Evolutionary conservation across 1,139 yeast species (phyloP).

Genomic region (Geotrichum australiense): DNA sequence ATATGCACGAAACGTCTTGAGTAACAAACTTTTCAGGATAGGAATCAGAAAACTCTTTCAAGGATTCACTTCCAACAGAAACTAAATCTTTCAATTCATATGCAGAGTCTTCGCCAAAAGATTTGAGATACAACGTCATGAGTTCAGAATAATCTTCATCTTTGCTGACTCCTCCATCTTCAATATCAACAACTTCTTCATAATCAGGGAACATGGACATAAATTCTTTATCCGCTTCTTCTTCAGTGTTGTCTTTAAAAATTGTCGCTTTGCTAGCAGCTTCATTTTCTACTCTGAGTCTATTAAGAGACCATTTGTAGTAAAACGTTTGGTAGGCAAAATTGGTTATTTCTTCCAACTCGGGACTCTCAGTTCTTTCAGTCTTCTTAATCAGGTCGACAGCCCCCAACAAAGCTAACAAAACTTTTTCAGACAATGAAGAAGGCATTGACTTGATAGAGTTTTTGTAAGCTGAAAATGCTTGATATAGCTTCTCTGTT

Average conservation of each 20-base stretch:
- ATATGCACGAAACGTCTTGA: slow-evolving; percentile 11
- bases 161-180: slow-evolving; percentile 8
- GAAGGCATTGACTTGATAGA: slow-evolving; percentile 13
- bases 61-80: slow-evolving; percentile 11
- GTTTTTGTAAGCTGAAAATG: slow-evolving; percentile 11
- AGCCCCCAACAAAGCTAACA: slow-evolving; percentile 14
- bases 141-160: slow-evolving; percentile 15
- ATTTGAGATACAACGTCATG: slow-evolving; percentile 13
- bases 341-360: slow-evolving; percentile 41
- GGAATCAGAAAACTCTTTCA: slow-evolving; percentile 13
- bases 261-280: slow-evolving; percentile 50
- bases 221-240: slow-evolving; percentile 66
- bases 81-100: slow-evolving; percentile 8
- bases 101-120: slow-evolving; percentile 13
- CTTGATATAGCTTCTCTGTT: slow-evolving; percentile 8
- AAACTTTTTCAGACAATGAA: slow-evolving; percentile 14
- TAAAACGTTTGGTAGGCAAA: slow-evolving; percentile 39
- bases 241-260: slow-evolving; percentile 48
- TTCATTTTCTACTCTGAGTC: slow-evolving; percentile 51
- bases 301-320: slow-evolving; percentile 73
- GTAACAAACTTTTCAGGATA: slow-evolving; percentile 13
- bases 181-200: slow-evolving; percentile 43
- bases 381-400: slow-evolving; percentile 16
- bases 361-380: slow-evolving; percentile 37
- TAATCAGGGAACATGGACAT: slow-evolving; percentile 76